phyloP scores from a whole-genome alignment of 495 filamentous ascomycete genomes.

The Aspergillus cavernicola region DNA sequence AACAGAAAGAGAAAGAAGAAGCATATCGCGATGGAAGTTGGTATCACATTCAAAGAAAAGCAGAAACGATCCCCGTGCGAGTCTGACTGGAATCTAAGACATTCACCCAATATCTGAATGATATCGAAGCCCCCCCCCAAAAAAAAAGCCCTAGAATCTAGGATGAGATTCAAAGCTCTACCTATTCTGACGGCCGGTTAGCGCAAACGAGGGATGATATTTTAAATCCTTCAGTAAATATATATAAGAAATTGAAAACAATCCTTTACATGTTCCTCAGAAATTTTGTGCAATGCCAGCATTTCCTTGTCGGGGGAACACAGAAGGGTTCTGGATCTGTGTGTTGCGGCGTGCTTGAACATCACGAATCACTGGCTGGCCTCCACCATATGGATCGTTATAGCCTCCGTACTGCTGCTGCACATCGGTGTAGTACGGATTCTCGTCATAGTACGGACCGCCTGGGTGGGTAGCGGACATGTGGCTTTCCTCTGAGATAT shows the following conservation, averaged over 20 bases:
- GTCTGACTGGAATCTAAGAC: not conserved
- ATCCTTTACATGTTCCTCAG: conserved; percentile 35
- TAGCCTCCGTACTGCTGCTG: conserved; percentile 55
- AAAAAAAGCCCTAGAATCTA: not conserved
- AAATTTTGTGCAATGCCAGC: conserved; percentile 99
- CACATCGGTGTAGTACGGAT: conserved; percentile 53
- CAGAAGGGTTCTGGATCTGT: conserved; percentile 81
- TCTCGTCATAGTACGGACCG: conserved; percentile 49
- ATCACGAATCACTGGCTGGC: conserved; percentile 86
- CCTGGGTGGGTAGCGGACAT: conserved; percentile 47
- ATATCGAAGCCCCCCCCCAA: not conserved
- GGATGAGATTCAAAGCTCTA: not conserved
- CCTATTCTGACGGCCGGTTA: not conserved
- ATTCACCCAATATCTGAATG: not conserved
- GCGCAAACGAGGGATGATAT: not conserved
- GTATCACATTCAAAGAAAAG: conserved; percentile 3
- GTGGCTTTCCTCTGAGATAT: conserved; percentile 73
- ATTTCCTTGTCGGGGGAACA: conserved; percentile 84
- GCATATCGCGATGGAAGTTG: not conserved
- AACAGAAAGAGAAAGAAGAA: not conserved
- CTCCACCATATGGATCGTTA: conserved; percentile 50
- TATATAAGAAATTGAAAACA: not conserved
- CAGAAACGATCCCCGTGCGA: not conserved
- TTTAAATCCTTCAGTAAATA: conserved; percentile 2
- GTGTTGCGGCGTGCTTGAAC: conserved; percentile 88